Evolutionary conservation across 2,329 filamentous ascomycete species (phyloP), one percentile per base, ranked within the genome.

Genomic region (Penicillium paneum): DNA sequence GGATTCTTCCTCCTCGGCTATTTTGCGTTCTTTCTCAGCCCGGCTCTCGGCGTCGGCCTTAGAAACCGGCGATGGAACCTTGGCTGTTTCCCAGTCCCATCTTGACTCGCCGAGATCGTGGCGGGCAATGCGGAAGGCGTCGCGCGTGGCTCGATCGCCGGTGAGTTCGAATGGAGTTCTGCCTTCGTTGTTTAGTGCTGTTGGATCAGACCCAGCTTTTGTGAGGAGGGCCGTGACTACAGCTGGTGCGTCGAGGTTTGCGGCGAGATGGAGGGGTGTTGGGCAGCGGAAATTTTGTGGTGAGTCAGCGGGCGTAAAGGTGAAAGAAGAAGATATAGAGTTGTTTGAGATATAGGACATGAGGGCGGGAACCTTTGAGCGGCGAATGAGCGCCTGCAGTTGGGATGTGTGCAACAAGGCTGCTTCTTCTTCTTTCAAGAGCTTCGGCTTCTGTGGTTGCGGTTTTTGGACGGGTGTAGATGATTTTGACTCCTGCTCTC

Each of bases 111-210:
- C 92, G 1, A 97, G 79, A 67, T 95, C 89, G 31, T 84, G 82
- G 7, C 94, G 88, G 4, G 91, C 91, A 2, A 97, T 84, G 2
- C 94, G 88, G 76, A 99, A 99, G 0, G 92, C 90, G 68, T 97
- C 92, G 1, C 93, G 85, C 0, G 92, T 97, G 2, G 86, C 75
- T 5, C 91, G 84, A 69, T 97, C 91, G 39, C 93, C 91, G 0
- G 90, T 85, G 1, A 99, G 82, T 52, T 96, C 91, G 69, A 96
- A 97, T 0, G 94, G 75, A 0, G 90, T 89, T 70, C 89, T 91
- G n/a, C 88, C 89, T 58, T 97, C 91, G 3, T 72, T 78, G 67
- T 89, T 96, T 26, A 73, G 71, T 1, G 86, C 52, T 0, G 85
- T 86, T 0, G 94, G 94, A 64, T 96, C 84, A 1, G 91, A 89